A percentile compares a stretch with the other conserved stretches of the same genome.
Conservation (phyloP, 306 rosid species). For the Dryas octopetala region DNA sequence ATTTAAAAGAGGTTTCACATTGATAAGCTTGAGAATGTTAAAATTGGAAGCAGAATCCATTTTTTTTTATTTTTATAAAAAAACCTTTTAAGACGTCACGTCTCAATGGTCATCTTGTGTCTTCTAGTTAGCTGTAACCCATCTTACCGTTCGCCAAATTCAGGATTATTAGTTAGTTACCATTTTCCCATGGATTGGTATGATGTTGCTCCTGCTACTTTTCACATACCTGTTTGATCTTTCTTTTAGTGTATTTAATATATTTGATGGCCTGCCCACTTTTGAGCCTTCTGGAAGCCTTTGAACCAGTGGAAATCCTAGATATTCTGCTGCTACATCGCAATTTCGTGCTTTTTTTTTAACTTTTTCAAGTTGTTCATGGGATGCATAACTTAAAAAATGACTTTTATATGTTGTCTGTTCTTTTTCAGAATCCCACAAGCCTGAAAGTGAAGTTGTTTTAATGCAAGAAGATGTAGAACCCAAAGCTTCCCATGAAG, state of each 20-base stretch:
- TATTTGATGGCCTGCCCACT: neutral
- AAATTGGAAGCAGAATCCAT: slow-evolving; percentile 73
- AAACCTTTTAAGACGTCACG: neutral
- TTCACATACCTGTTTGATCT: neutral
- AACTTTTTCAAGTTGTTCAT: slow-evolving; percentile 2
- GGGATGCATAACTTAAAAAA: neutral
- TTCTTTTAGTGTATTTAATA: neutral
- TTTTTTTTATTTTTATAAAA: no score
- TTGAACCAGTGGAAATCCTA: neutral
- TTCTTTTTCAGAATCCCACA: slow-evolving; percentile 71
- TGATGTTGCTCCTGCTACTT: neutral
- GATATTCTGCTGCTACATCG: neutral
- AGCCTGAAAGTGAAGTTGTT: slow-evolving; percentile 78
- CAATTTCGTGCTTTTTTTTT: neutral
- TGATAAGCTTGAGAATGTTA: slow-evolving; percentile 93
- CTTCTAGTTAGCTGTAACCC: neutral
- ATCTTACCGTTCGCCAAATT: neutral
- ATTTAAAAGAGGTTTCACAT: slow-evolving; percentile 38
- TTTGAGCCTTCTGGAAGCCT: slow-evolving; percentile 7
- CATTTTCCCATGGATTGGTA: neutral
- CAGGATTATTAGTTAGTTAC: neutral
- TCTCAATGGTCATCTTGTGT: neutral
- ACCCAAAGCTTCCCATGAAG: slow-evolving; percentile 47
- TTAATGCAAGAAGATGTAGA: slow-evolving; percentile 85
- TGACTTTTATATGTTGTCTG: slow-evolving; percentile 18